A percentile compares a stretch with the other conserved stretches of the same genome.
Evolutionary conservation across 148 eudicot genomes (phyloP).

Genomic region (Rhododendron ferrugineum): DNA sequence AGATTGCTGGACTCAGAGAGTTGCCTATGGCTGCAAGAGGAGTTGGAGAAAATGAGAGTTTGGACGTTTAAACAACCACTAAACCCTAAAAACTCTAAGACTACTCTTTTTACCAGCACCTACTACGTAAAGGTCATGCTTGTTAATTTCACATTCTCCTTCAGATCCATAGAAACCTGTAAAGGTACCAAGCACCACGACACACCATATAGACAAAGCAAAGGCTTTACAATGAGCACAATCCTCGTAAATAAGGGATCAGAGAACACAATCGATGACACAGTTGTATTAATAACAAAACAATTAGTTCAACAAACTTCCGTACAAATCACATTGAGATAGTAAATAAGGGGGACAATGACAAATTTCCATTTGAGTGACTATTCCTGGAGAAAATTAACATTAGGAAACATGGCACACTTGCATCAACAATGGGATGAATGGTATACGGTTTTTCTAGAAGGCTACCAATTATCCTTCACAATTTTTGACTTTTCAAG

Average conservation of each 20-base stretch:
- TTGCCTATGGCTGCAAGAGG: background rate
- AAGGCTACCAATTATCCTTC: constrained; percentile 19
- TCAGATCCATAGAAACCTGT: background rate
- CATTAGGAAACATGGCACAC: constrained; percentile 5
- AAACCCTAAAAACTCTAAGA: background rate
- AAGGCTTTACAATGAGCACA: background rate
- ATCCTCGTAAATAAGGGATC: background rate
- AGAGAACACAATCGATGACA: background rate
- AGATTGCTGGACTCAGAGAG: background rate
- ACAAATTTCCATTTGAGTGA: background rate
- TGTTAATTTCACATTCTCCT: background rate
- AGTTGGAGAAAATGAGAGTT: background rate
- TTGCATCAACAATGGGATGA: background rate
- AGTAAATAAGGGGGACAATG: background rate
- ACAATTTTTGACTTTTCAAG: constrained; percentile 27
- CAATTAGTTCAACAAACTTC: background rate
- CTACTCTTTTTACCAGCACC: background rate
- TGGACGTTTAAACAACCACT: background rate
- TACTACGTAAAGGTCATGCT: background rate
- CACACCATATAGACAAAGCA: background rate
- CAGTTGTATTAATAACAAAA: constrained; percentile 1
- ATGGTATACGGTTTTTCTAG: background rate
- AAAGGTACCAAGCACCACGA: background rate
- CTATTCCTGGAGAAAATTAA: background rate
- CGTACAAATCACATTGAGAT: background rate